These are phyloP conservation scores for Termitomyces sp. DNA, from an alignment of 768 basidiomycete species.

Conservation along the genomic window DNA sequence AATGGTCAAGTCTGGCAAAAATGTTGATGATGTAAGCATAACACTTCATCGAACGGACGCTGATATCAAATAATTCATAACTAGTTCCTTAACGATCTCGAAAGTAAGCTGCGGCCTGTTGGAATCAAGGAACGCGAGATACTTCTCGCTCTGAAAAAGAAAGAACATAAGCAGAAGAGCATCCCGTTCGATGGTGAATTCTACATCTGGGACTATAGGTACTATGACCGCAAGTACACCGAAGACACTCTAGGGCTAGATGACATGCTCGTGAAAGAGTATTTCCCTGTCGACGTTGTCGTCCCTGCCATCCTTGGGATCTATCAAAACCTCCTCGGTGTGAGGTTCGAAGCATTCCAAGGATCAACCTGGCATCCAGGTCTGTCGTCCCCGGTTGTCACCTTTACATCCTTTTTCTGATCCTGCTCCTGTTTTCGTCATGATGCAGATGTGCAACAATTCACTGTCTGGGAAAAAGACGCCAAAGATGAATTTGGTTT, in stretches of 20 bases:
- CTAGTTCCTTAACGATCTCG: slow-evolving; percentile 76
- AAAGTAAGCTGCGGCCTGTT: slow-evolving; percentile 67
- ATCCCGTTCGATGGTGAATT: slow-evolving; percentile 67
- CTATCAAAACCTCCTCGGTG: slow-evolving; percentile 78
- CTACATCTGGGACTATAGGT: slow-evolving; percentile 83
- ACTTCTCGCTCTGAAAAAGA: slow-evolving; percentile 69
- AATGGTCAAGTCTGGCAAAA: slow-evolving; percentile 73
- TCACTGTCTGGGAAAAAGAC: slow-evolving; percentile 78
- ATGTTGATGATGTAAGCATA: slow-evolving; percentile 44
- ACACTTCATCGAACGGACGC: not conserved
- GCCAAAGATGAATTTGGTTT: slow-evolving; percentile 68
- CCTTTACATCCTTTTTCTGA: not conserved
- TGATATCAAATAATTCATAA: slow-evolving; percentile 3
- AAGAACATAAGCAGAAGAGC: slow-evolving; percentile 57
- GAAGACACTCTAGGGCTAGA: slow-evolving; percentile 67
- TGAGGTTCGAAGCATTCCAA: slow-evolving; percentile 62
- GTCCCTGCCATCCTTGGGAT: slow-evolving; percentile 79
- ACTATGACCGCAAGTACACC: slow-evolving; percentile 61
- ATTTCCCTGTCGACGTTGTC: slow-evolving; percentile 82
- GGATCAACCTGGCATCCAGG: slow-evolving; percentile 78
- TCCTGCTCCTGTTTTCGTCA: not conserved
- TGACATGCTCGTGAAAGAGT: slow-evolving; percentile 77
- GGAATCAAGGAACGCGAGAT: slow-evolving; percentile 59
- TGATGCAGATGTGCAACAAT: slow-evolving; percentile 69
- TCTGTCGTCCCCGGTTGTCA: slow-evolving; percentile 19